Base-by-base conservation (phyloP, 108 stramenopile genomes). In the Skeletonema tropicum region DNA sequence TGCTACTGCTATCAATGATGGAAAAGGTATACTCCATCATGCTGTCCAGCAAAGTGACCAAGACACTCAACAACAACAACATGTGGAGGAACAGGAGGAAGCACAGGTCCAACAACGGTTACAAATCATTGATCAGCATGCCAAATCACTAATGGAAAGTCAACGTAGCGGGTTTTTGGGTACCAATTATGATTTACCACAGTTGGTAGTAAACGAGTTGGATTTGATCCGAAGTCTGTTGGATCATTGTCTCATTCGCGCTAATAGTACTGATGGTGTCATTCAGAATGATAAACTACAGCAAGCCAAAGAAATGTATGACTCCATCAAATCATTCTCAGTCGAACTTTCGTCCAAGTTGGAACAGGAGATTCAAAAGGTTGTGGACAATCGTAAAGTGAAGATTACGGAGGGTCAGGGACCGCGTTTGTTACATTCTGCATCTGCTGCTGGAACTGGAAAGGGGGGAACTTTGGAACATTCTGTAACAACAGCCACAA, bases 321-420 rank as follows among this genome's bases (percentile, higher is more conserved):
- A 45, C 14, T 45, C 42, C 15, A 45, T 45, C 42, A 45, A 45
- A 45, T 45, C 42, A 45, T 45, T 45, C 15, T 45, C 42, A 15
- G 15, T 45, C 2, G 42, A 45, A 45, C 42, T 45, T 45, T 14
- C 42, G 0, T 45, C 42, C 42, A 45, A 45, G 42, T 45, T 45
- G 42, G 42, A 45, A n/a, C 42, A 45, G 42, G 42, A 45, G 42
- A 45, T 45, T 45, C 42, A 45, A n/a, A 45, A 45, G 42, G 42
- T 45, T 45, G 15, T 45, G 3, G 42, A 45, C 3, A 45, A 45
- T 45, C 42, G 42, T 15, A 45, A 45, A 14, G 42, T 45, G 42
- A 45, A 45, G 15, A 45, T 45, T 45, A 45, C 42, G 15, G 42
- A 45, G 14, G 42, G 42, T 15, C 42, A 45, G 42, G 42, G 42